Conservation (phyloP, 2,329 filamentous ascomycete species). For the Ceratocystis diversiconidia region DNA sequence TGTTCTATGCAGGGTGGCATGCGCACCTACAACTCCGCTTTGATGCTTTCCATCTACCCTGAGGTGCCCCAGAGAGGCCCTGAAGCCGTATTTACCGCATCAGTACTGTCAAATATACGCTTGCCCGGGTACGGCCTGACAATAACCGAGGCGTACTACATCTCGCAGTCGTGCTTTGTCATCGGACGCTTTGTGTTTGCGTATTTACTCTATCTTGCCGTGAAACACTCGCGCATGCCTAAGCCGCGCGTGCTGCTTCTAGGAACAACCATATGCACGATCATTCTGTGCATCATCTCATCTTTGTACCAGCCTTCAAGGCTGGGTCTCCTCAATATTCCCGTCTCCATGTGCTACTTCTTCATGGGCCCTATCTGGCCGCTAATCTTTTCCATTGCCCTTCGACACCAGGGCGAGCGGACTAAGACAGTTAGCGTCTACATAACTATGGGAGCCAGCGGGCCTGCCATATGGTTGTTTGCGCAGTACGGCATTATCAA, state of each 20-base stretch:
- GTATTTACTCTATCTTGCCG: constrained; percentile 45
- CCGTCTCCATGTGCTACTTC: constrained; percentile 59
- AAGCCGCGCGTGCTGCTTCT: constrained; percentile 54
- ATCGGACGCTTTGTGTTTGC: constrained; percentile 57
- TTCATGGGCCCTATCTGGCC: constrained; percentile 76
- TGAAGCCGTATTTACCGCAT: constrained; percentile 23
- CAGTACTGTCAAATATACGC: not conserved
- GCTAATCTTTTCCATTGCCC: constrained; percentile 63
- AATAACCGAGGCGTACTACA: constrained; percentile 51
- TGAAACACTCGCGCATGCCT: constrained; percentile 36
- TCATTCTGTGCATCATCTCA: constrained; percentile 31
- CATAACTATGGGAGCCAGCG: constrained; percentile 62
- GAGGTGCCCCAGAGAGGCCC: constrained; percentile 26
- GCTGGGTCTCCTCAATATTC: constrained; percentile 39
- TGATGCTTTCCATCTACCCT: constrained; percentile 29
- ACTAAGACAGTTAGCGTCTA: constrained; percentile 67
- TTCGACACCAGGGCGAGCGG: constrained; percentile 65
- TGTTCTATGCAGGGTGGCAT: constrained; percentile 57
- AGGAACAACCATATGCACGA: constrained; percentile 39
- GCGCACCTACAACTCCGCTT: constrained; percentile 44
- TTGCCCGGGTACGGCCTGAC: constrained; percentile 36
- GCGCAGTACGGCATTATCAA: constrained; percentile 55
- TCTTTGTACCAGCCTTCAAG: constrained; percentile 36
- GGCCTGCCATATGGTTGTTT: constrained; percentile 61
- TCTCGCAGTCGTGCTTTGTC: constrained; percentile 60